Percentiles rank a stretch among this genome's conserved stretches.
phyloP scores from a whole-genome alignment of 2,329 filamentous ascomycete species.

The Xylaria sp. region DNA sequence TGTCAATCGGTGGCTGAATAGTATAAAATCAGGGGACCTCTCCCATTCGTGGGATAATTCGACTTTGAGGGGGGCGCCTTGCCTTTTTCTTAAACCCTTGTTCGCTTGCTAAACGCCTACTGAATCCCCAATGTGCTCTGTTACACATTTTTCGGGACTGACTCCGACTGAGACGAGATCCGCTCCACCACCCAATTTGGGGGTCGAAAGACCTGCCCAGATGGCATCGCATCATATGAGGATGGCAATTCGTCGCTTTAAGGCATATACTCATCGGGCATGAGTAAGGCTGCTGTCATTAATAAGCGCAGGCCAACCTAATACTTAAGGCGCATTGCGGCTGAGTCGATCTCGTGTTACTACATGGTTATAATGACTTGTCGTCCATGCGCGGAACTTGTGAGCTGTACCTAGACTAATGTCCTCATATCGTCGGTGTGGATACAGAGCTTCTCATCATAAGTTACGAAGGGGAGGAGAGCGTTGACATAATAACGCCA shows the following conservation, averaged over 20 bases:
- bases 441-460: background rate
- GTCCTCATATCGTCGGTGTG: background rate
- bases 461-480: slow-evolving; percentile 4
- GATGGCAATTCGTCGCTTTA: background rate
- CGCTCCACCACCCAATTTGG: slow-evolving; percentile 6
- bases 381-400: slow-evolving; percentile 9
- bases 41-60: slow-evolving; percentile 5
- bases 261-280: background rate
- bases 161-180: slow-evolving; percentile 12
- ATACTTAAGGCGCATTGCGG: slow-evolving; percentile 19
- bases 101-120: background rate
- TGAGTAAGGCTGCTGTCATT: slow-evolving; percentile 11
- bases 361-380: background rate
- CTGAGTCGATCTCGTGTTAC: slow-evolving; percentile 19
- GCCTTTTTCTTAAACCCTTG: slow-evolving; percentile 1
- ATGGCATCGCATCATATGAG: slow-evolving; percentile 10
- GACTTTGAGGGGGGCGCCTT: background rate
- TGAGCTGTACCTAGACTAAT: background rate
- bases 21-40: background rate
- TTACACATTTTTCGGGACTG: slow-evolving; percentile 19
- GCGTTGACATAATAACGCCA: slow-evolving; percentile 17
- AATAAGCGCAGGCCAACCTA: slow-evolving; percentile 12
- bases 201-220: background rate
- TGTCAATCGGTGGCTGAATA: background rate
- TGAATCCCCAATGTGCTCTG: slow-evolving; percentile 13